A percentile compares a stretch with the other conserved stretches of the same genome.
Evolutionary conservation across 129 eudicot species (phyloP).

Genomic region (Tagetes patula): DNA sequence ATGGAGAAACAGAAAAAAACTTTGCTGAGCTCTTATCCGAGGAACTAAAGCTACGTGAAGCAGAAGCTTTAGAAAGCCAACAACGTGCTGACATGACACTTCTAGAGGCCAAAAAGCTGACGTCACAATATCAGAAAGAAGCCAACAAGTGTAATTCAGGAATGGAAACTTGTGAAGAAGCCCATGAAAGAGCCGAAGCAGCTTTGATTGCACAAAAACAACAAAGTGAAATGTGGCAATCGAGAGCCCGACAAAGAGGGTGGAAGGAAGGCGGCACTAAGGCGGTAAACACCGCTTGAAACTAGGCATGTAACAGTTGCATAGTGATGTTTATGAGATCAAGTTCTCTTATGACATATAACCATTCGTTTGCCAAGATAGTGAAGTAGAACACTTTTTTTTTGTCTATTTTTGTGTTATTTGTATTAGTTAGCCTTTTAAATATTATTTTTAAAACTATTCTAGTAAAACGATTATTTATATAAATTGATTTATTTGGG

Average conservation of each 20-base stretch:
- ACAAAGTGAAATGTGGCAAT: constrained; percentile 75
- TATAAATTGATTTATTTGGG: neutral
- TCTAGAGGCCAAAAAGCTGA: constrained; percentile 84
- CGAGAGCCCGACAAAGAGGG: constrained; percentile 80
- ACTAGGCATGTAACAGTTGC: neutral
- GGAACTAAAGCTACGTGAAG: constrained; percentile 72
- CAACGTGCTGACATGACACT: constrained; percentile 82
- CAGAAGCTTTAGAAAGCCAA: constrained; percentile 72
- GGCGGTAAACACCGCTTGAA: constrained; percentile 21
- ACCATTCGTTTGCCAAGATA: constrained; percentile 12
- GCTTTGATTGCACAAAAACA: constrained; percentile 64
- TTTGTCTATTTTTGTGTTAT: neutral
- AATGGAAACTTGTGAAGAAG: constrained; percentile 96
- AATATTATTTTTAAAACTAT: neutral
- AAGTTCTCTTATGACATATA: constrained; percentile 13
- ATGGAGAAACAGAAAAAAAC: constrained; percentile 87
- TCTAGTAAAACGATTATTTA: neutral
- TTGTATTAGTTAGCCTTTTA: neutral
- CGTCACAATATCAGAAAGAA: constrained; percentile 91
- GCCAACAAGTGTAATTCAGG: constrained; percentile 97
- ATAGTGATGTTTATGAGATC: constrained; percentile 20
- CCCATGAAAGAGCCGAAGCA: constrained; percentile 85
- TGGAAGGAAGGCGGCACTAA: constrained; percentile 68
- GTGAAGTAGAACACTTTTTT: neutral
- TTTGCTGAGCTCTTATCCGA: constrained; percentile 72